These are phyloP conservation scores for Cercis canadensis DNA, from an alignment of 306 rosid species.

Conservation along the genomic window DNA sequence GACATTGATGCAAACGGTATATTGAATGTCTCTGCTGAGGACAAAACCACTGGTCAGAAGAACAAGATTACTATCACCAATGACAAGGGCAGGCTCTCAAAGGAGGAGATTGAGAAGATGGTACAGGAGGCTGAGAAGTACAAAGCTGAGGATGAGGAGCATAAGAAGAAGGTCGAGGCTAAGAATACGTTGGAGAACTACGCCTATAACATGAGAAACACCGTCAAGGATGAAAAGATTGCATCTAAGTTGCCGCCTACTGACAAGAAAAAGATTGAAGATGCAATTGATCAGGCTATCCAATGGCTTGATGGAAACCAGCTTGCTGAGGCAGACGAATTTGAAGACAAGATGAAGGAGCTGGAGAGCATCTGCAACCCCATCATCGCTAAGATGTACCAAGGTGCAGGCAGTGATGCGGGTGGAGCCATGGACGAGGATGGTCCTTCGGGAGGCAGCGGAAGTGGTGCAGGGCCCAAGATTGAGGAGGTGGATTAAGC, in stretches of 20 bases:
- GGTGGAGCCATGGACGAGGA: slow-evolving; percentile 65
- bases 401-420: slow-evolving; percentile 52
- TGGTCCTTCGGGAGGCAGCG: slow-evolving; percentile 47
- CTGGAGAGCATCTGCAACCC: slow-evolving; percentile 65
- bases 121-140: slow-evolving; percentile 47
- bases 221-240: slow-evolving; percentile 40
- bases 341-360: slow-evolving; percentile 63
- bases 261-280: slow-evolving; percentile 68
- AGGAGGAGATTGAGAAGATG: slow-evolving; percentile 69
- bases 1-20: slow-evolving; percentile 59
- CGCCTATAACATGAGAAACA: too few species aligned
- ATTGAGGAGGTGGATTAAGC: slow-evolving; percentile 61
- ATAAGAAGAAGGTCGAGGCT: too few species aligned
- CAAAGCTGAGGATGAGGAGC: too few species aligned
- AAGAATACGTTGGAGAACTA: too few species aligned
- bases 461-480: slow-evolving; percentile 60
- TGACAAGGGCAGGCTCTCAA: slow-evolving; percentile 66
- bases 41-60: slow-evolving; percentile 64
- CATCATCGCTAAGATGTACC: slow-evolving; percentile 62
- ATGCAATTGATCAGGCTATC: slow-evolving; percentile 59
- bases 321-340: slow-evolving; percentile 58
- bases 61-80: slow-evolving; percentile 67
- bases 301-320: slow-evolving; percentile 64
- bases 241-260: slow-evolving; percentile 52
- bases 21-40: slow-evolving; percentile 65